Evolutionary conservation across 768 basidiomycete genomes (phyloP).

Genomic region (Tulasnella calospora): DNA sequence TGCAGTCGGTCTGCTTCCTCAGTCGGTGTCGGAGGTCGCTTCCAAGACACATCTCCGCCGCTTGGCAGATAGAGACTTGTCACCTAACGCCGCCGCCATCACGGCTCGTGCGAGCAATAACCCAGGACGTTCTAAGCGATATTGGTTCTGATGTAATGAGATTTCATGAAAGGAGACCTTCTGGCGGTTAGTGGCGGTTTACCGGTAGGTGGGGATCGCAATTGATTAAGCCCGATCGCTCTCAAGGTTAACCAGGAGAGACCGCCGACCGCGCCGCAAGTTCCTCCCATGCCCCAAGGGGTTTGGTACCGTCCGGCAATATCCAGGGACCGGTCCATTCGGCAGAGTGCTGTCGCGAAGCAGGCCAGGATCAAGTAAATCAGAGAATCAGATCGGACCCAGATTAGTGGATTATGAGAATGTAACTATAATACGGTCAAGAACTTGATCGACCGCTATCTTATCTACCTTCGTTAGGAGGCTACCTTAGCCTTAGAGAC

Average conservation of each 20-base stretch:
- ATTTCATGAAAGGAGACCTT: neutral
- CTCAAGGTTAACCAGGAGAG: neutral
- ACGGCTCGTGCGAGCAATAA: neutral
- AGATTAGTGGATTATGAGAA: neutral
- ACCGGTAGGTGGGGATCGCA: neutral
- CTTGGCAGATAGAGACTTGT: neutral
- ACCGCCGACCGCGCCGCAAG: neutral
- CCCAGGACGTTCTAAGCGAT: neutral
- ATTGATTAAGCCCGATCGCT: neutral
- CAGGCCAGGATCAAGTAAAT: neutral
- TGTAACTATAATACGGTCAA: neutral
- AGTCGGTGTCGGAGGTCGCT: neutral
- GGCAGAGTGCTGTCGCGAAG: neutral
- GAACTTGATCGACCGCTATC: neutral
- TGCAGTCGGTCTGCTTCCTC: neutral
- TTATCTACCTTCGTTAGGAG: neutral
- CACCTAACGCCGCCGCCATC: neutral
- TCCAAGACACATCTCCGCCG: neutral
- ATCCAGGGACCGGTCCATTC: neutral
- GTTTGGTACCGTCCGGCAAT: neutral
- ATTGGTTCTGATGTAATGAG: neutral
- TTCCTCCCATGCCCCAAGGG: neutral
- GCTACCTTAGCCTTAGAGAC: neutral
- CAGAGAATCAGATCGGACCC: neutral
- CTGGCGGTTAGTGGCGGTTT: neutral